Evolutionary conservation across 2,329 filamentous ascomycete genomes (phyloP).

Genomic region (Penicillium concentricum): DNA sequence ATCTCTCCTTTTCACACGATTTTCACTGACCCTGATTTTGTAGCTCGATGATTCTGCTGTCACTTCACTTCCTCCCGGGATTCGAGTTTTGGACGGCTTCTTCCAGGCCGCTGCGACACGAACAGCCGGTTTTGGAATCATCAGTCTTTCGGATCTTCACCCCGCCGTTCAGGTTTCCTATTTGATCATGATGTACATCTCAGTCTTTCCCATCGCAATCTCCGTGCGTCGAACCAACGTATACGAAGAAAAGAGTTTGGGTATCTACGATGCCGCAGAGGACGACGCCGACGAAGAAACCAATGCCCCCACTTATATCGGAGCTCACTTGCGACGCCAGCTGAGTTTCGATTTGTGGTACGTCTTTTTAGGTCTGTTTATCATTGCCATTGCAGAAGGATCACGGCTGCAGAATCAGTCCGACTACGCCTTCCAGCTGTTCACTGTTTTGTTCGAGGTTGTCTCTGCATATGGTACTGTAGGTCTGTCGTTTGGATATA

Average conservation of each 20-base stretch:
- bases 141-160: conserved; percentile 75
- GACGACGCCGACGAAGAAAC: conserved; percentile 53
- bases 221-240: conserved; percentile 92
- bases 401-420: conserved; percentile 62
- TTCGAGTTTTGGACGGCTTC: conserved; percentile 78
- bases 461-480: conserved; percentile 94
- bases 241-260: conserved; percentile 76
- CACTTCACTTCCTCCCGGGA: conserved; percentile 65
- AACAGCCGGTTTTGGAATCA: conserved; percentile 83
- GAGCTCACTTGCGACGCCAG: conserved; percentile 86
- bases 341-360: conserved; percentile 98
- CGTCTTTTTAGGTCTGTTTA: conserved; percentile 88
- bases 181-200: conserved; percentile 99
- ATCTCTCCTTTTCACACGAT: neutral
- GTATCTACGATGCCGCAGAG: conserved; percentile 64
- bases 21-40: conserved; percentile 14
- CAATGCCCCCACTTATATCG: conserved; percentile 76
- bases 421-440: conserved; percentile 63
- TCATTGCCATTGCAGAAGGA: conserved; percentile 88
- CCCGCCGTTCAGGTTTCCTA: conserved; percentile 92
- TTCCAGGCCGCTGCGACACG: conserved; percentile 89
- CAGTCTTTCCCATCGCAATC: conserved; percentile 94
- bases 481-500: conserved; percentile 82
- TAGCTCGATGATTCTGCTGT: conserved; percentile 72
- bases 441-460: conserved; percentile 75